Evolutionary conservation across 306 rosid genomes (phyloP).

Genomic region (Vachellia pachyceras): DNA sequence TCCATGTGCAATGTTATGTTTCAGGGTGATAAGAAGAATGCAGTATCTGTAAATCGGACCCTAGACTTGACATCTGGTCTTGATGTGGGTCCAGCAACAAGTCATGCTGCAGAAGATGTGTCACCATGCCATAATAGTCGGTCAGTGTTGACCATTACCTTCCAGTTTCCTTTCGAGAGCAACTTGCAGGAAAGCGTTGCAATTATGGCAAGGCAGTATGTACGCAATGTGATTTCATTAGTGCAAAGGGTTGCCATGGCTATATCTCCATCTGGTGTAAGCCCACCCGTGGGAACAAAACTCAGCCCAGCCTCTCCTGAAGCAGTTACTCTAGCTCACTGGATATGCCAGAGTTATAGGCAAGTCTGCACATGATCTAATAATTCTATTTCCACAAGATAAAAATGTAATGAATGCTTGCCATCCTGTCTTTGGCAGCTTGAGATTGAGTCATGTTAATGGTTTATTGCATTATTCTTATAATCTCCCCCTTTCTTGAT

Average conservation of each 20-base stretch:
- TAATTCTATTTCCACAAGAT: neutral
- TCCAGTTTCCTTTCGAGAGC: conserved; percentile 92
- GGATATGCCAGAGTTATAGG: conserved; percentile 98
- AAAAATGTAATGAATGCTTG: neutral
- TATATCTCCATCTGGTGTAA: conserved; percentile 82
- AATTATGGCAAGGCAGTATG: conserved; percentile 89
- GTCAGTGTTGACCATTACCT: conserved; percentile 93
- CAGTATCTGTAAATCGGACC: conserved; percentile 62
- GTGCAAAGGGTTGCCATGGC: conserved; percentile 98
- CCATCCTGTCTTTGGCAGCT: neutral
- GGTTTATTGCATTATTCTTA: neutral
- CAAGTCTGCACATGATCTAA: conserved; percentile 29
- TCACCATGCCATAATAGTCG: conserved; percentile 62
- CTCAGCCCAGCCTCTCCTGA: conserved; percentile 86
- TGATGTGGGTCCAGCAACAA: conserved; percentile 73
- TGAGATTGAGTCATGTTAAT: neutral
- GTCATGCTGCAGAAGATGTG: conserved; percentile 54
- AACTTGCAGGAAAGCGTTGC: conserved; percentile 81
- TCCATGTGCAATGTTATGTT: conserved; percentile 17
- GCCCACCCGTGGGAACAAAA: conserved; percentile 66
- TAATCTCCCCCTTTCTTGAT: neutral
- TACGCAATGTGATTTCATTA: conserved; percentile 81
- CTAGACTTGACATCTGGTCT: conserved; percentile 90
- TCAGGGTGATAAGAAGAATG: conserved; percentile 81
- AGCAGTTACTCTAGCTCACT: conserved; percentile 82